Percentiles rank a stretch among this genome's conserved stretches.
Conservation (phyloP, 176 grass and related monocot genomes). For the Musa acuminata region DNA sequence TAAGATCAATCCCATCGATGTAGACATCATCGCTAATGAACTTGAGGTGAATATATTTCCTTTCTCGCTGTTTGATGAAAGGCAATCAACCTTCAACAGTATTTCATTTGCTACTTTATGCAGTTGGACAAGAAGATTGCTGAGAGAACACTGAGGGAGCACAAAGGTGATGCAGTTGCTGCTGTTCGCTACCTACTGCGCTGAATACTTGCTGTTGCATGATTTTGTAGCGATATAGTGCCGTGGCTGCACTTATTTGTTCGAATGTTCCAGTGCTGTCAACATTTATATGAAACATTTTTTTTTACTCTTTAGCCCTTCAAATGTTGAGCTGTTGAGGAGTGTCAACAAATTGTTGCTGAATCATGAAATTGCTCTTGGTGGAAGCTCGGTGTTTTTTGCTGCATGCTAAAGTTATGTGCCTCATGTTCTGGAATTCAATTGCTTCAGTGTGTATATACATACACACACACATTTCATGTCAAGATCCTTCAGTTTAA, state of each 20-base stretch:
- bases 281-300: neutral
- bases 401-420: no score
- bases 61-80: neutral
- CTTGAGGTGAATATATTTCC: conserved; percentile 53
- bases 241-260: no score
- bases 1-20: conserved; percentile 82
- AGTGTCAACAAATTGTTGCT: neutral
- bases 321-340: neutral
- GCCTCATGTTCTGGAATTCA: no score
- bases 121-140: conserved; percentile 96
- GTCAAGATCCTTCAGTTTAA: no score
- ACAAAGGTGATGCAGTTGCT: conserved; percentile 85
- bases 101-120: conserved; percentile 7
- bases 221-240: neutral
- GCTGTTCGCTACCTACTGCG: conserved; percentile 60
- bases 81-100: conserved; percentile 13
- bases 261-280: neutral
- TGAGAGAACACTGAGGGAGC: conserved; percentile 83
- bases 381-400: no score
- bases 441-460: no score
- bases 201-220: conserved; percentile 6
- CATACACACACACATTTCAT: no score
- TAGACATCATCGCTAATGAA: conserved; percentile 85
- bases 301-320: neutral
- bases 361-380: no score